phyloP scores from a whole-genome alignment of 2,329 filamentous ascomycete species.

The Fonsecaea nubica region DNA sequence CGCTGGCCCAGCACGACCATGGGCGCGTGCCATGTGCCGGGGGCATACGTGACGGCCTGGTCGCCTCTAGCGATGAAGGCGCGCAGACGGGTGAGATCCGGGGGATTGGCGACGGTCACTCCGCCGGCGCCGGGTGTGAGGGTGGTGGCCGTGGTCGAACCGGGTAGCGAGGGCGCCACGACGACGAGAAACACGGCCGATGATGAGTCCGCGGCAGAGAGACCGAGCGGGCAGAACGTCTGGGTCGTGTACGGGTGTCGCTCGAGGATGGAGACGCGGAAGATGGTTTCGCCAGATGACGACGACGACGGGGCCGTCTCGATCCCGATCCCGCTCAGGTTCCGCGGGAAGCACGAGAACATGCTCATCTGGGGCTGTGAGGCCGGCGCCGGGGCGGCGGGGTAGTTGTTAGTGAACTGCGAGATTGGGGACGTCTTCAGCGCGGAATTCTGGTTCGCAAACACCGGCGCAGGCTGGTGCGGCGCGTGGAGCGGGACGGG shows the following conservation, averaged over 20 bases:
- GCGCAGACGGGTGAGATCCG: conserved; percentile 71
- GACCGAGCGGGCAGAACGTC: conserved; percentile 79
- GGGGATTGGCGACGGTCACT: conserved; percentile 58
- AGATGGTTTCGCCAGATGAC: conserved; percentile 51
- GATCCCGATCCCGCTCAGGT: conserved; percentile 48
- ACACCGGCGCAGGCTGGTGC: conserved; percentile 59
- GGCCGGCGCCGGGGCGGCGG: conserved; percentile 49
- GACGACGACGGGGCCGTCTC: conserved; percentile 2
- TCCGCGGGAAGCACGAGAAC: conserved; percentile 80
- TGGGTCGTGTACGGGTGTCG: conserved; percentile 93
- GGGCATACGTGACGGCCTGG: conserved; percentile 89
- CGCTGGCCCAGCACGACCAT: conserved; percentile 82
- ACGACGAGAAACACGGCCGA: conserved; percentile 73
- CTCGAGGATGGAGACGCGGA: conserved; percentile 78
- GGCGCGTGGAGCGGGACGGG: conserved; percentile 33
- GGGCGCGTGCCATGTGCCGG: conserved; percentile 94
- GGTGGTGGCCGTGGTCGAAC: conserved; percentile 45
- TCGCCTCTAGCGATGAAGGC: conserved; percentile 79
- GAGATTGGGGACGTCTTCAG: conserved; percentile 85
- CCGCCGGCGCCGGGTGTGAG: conserved; percentile 42
- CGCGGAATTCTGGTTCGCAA: conserved; percentile 84
- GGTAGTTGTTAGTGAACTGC: conserved; percentile 74
- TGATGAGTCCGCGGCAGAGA: conserved; percentile 24
- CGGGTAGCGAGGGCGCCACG: conserved; percentile 75
- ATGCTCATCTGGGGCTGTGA: conserved; percentile 75